A percentile compares a stretch with the other conserved stretches of the same genome.
phyloP scores from a whole-genome alignment of 2,329 filamentous ascomycete species.

The Fusarium mexicanum region DNA sequence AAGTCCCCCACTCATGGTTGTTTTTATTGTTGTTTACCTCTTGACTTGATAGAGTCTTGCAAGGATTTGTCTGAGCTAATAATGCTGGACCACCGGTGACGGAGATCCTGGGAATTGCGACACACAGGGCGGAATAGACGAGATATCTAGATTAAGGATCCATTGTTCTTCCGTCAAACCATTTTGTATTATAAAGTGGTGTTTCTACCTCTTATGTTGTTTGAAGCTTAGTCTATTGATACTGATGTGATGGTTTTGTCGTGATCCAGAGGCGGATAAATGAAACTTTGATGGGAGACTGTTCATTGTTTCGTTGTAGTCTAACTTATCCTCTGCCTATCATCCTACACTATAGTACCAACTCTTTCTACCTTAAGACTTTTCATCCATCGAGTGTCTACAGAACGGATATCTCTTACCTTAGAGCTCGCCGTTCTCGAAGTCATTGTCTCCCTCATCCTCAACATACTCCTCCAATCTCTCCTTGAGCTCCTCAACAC shows the following conservation, averaged over 20 bases:
- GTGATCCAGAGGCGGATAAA: too few relatives aligned
- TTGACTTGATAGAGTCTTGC: not conserved
- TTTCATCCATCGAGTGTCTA: too few relatives aligned
- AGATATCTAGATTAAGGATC: not conserved
- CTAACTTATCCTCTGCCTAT: not conserved
- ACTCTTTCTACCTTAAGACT: too few relatives aligned
- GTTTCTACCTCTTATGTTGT: accelerated
- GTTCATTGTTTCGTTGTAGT: not conserved
- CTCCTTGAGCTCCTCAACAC: slow-evolving; percentile 44
- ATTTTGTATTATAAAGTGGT: not conserved
- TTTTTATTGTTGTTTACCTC: not conserved
- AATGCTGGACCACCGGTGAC: not conserved
- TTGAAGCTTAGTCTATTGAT: accelerated
- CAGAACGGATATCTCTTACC: not conserved
- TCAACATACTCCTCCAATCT: slow-evolving; percentile 45
- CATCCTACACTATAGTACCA: not conserved
- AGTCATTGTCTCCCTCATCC: not conserved
- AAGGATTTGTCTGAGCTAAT: not conserved
- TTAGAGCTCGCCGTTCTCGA: slow-evolving; percentile 28
- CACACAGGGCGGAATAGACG: not conserved
- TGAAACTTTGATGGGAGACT: not conserved
- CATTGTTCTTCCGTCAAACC: not conserved
- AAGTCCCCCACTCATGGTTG: not conserved
- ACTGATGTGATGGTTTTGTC: accelerated
- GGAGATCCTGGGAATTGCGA: not conserved